phyloP scores from a whole-genome alignment of 2,329 filamentous ascomycete species.

The Cryphonectria parasitica region DNA sequence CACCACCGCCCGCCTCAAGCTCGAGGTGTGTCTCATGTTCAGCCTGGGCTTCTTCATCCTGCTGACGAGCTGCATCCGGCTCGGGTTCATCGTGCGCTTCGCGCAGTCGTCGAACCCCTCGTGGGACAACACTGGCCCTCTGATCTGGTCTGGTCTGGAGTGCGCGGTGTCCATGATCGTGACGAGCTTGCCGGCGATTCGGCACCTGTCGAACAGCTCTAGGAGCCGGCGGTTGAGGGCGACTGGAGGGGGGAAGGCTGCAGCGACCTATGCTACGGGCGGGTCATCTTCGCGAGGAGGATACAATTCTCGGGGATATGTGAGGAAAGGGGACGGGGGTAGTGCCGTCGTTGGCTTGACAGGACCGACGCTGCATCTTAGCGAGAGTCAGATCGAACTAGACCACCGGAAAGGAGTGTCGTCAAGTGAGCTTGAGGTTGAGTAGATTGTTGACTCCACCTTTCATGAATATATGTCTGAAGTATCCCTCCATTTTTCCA shows the following conservation, averaged over 20 bases:
- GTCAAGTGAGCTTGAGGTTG: neutral
- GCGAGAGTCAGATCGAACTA: conserved; percentile 37
- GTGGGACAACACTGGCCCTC: conserved; percentile 45
- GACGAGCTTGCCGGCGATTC: conserved; percentile 45
- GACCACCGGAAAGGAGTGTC: conserved; percentile 33
- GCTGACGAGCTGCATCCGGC: conserved; percentile 41
- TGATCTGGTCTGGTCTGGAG: conserved; percentile 50
- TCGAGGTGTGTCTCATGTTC: conserved; percentile 42
- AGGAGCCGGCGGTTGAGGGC: conserved; percentile 22
- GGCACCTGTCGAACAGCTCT: conserved; percentile 34
- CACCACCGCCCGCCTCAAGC: conserved; percentile 33
- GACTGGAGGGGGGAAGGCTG: conserved; percentile 16
- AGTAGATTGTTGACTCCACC: neutral
- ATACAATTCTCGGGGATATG: neutral
- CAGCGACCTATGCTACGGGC: conserved; percentile 6
- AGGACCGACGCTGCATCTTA: conserved; percentile 19
- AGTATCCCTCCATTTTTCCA: neutral
- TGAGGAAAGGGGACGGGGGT: neutral
- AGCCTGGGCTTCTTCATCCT: conserved; percentile 43
- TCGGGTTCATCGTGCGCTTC: conserved; percentile 41
- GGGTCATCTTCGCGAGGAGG: neutral
- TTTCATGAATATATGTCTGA: neutral
- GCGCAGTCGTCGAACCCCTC: conserved; percentile 42
- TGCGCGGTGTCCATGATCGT: conserved; percentile 46
- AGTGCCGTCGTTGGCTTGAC: conserved; percentile 11